Percentiles rank a stretch among this genome's conserved stretches.
Conservation (phyloP, 805 yeast species). For the Starmerella floricola region DNA sequence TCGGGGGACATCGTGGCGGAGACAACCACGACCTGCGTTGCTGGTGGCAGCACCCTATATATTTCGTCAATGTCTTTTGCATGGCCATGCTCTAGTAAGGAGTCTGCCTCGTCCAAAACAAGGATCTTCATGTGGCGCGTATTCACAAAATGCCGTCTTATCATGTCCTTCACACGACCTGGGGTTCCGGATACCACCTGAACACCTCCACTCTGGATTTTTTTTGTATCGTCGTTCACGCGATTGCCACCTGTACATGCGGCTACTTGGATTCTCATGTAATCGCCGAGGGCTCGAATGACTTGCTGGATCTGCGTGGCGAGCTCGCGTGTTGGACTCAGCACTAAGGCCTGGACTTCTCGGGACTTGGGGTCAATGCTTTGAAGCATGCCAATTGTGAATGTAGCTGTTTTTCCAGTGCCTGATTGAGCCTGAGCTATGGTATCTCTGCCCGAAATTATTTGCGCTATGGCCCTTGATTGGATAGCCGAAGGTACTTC, state of each 20-base stretch:
- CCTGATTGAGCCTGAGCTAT: constrained; percentile 99
- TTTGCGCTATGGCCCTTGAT: constrained; percentile 67
- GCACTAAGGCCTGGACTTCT: constrained; percentile 76
- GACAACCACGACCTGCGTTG: constrained; percentile 84
- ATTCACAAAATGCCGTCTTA: constrained; percentile 64
- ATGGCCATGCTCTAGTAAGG: constrained; percentile 83
- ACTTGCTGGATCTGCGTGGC: constrained; percentile 90
- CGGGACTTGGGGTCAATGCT: constrained; percentile 60
- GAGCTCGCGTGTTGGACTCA: constrained; percentile 93
- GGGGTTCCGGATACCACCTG: constrained; percentile 96
- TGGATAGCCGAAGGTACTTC: constrained; percentile 76
- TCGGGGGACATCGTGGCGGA: constrained; percentile 91
- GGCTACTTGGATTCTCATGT: constrained; percentile 72
- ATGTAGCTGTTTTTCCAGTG: constrained; percentile 98
- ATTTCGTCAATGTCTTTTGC: constrained; percentile 90
- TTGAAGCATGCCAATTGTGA: constrained; percentile 86
- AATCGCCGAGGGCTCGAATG: constrained; percentile 72
- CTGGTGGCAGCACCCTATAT: constrained; percentile 68
- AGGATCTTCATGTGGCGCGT: constrained; percentile 75
- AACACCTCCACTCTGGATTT: constrained; percentile 62
- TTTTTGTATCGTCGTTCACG: constrained; percentile 60
- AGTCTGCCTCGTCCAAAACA: constrained; percentile 94
- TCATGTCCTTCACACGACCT: constrained; percentile 86
- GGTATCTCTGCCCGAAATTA: constrained; percentile 59
- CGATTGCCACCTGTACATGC: constrained; percentile 93